Conservation (phyloP, 345 rosid genomes). For the Populus deltoides region DNA sequence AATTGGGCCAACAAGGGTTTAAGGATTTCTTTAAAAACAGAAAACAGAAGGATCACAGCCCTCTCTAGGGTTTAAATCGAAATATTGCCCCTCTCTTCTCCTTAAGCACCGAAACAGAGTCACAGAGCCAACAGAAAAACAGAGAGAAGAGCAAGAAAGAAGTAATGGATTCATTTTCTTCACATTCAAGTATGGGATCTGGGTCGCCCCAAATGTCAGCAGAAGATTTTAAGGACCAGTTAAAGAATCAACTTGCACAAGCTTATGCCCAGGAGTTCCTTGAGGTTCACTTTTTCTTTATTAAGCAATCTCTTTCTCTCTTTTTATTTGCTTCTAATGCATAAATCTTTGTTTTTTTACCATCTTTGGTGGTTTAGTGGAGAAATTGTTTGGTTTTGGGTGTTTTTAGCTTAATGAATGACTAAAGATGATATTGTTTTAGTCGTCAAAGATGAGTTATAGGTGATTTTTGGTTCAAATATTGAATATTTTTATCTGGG, state of each 20-base stretch:
- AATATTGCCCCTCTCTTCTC: neutral
- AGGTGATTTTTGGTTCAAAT: neutral
- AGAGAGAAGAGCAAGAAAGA: neutral
- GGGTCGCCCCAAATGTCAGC: slow-evolving; percentile 47
- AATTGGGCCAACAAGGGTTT: neutral
- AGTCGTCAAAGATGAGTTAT: neutral
- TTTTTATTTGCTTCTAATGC: neutral
- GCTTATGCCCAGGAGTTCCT: slow-evolving; percentile 80
- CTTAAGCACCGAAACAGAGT: neutral
- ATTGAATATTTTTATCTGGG: neutral
- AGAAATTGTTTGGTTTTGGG: neutral
- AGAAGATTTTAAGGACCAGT: slow-evolving; percentile 62
- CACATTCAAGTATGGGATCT: slow-evolving; percentile 40
- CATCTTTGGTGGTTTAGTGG: neutral
- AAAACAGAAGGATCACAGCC: neutral
- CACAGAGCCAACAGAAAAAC: neutral
- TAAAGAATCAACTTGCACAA: slow-evolving; percentile 67
- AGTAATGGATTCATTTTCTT: slow-evolving; percentile 66
- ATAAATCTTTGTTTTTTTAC: neutral
- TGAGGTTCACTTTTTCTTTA: slow-evolving; percentile 38
- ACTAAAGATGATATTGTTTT: neutral
- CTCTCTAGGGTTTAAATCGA: neutral
- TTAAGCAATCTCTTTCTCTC: neutral
- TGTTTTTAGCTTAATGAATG: neutral
- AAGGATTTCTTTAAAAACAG: neutral